These are phyloP conservation scores for Allomyces javanicus DNA, from an alignment of 192 early-diverging fungal genomes.

Conservation along the genomic window DNA sequence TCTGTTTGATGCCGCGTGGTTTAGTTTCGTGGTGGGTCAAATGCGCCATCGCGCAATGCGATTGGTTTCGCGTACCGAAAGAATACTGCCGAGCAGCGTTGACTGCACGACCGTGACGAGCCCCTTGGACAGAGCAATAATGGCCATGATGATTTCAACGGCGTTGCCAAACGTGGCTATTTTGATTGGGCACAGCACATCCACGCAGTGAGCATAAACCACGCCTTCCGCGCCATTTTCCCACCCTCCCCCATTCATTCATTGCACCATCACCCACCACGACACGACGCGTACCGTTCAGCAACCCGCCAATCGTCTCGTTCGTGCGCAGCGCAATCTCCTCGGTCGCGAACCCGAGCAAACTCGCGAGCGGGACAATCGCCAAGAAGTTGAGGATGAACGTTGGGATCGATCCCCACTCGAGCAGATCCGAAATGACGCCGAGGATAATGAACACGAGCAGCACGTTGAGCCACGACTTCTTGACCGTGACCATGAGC, in stretches of 20 bases:
- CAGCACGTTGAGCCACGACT: conserved; percentile 47
- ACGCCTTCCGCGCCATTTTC: no score
- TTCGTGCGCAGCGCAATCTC: conserved; percentile 19
- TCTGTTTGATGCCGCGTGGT: not conserved
- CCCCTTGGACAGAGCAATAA: conserved; percentile 60
- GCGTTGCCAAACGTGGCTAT: conserved; percentile 62
- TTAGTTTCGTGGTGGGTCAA: no score
- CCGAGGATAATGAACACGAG: conserved; percentile 65
- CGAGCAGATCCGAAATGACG: conserved; percentile 32
- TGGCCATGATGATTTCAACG: conserved; percentile 62
- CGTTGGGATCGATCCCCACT: conserved; percentile 41
- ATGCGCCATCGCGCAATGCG: not conserved
- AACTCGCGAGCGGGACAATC: conserved; percentile 66
- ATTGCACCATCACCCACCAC: not conserved
- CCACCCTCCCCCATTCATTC: no score
- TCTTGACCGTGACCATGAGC: conserved; percentile 20
- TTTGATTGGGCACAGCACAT: no score
- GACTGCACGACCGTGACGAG: conserved; percentile 71
- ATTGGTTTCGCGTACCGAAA: no score
- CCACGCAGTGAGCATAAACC: no score
- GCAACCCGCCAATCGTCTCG: conserved; percentile 57
- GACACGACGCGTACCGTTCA: conserved; percentile 36
- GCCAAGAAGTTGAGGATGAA: conserved; percentile 82
- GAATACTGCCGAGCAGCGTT: conserved; percentile 69
- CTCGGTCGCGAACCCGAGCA: conserved; percentile 15